Percentiles rank a stretch among this genome's conserved stretches.
These are phyloP conservation scores for Halophytophthora polymorphica DNA, from an alignment of 352 stramenopile genomes.

Conservation along the genomic window DNA sequence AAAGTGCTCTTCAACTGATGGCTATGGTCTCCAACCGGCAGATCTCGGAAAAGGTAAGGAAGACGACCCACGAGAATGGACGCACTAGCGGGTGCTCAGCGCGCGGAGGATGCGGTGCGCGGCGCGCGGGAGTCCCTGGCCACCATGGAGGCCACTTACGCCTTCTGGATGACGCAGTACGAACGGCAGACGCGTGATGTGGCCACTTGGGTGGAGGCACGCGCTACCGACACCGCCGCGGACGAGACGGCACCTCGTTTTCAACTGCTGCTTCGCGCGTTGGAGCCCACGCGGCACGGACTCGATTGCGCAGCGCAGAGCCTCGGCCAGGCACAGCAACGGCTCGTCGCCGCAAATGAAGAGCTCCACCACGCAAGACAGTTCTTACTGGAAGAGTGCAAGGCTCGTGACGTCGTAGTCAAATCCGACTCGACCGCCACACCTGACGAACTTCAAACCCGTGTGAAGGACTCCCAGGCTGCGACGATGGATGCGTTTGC, in stretches of 20 bases:
- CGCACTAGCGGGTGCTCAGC: no score
- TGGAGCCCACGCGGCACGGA: not conserved
- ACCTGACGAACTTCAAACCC: no score
- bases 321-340: not conserved
- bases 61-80: no score
- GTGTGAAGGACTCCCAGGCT: no score
- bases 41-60: no score
- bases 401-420: no score
- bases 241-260: no score
- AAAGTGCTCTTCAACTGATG: no score
- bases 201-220: not conserved
- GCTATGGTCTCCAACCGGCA: no score
- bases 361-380: not conserved
- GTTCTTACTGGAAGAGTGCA: no score
- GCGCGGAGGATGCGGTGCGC: not conserved
- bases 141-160: slow-evolving; percentile 1
- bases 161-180: slow-evolving; percentile 6
- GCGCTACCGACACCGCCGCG: not conserved
- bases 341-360: not conserved
- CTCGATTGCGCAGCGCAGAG: not conserved
- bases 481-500: no score
- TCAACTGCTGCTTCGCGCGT: not conserved
- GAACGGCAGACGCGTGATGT: not conserved
- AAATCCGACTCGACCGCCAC: no score
- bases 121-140: not conserved